Percentiles rank a stretch among this genome's conserved stretches.
Conservation (phyloP, 176 grass and related monocot species). For the Microstegium vimineum region DNA sequence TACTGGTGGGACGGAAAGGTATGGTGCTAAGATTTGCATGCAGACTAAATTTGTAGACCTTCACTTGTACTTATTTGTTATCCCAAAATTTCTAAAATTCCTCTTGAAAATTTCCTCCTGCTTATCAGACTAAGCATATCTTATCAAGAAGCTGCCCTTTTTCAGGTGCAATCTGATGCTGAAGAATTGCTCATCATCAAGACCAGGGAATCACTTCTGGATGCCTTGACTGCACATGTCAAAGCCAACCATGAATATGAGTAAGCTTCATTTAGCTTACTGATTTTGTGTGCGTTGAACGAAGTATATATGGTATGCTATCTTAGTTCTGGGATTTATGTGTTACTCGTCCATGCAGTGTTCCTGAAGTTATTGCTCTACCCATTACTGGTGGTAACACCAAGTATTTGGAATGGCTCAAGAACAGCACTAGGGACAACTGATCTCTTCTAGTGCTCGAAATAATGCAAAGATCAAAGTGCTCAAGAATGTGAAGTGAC, state of each 20-base stretch:
- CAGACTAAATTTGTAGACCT: not conserved
- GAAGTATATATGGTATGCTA: not conserved
- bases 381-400: constrained; percentile 78
- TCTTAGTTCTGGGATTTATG: constrained; percentile 14
- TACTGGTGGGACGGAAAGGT: constrained; percentile 83
- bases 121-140: not conserved
- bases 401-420: constrained; percentile 92
- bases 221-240: constrained; percentile 65
- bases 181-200: constrained; percentile 92
- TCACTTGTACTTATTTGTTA: not conserved
- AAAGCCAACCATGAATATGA: constrained; percentile 83
- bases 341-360: constrained; percentile 33
- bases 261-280: constrained; percentile 32
- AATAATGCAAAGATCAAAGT: not conserved
- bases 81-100: not conserved
- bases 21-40: not conserved
- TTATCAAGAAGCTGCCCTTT: not conserved
- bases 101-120: not conserved
- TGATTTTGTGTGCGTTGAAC: not conserved
- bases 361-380: constrained; percentile 86
- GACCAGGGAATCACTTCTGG: constrained; percentile 85
- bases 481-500: not conserved
- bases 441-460: constrained; percentile 8
- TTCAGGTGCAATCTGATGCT: constrained; percentile 80
- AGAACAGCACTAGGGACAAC: constrained; percentile 62